Evolutionary conservation across 148 eudicot species (phyloP), one percentile per base, ranked within the genome.

Genomic region (Silene latifolia): DNA sequence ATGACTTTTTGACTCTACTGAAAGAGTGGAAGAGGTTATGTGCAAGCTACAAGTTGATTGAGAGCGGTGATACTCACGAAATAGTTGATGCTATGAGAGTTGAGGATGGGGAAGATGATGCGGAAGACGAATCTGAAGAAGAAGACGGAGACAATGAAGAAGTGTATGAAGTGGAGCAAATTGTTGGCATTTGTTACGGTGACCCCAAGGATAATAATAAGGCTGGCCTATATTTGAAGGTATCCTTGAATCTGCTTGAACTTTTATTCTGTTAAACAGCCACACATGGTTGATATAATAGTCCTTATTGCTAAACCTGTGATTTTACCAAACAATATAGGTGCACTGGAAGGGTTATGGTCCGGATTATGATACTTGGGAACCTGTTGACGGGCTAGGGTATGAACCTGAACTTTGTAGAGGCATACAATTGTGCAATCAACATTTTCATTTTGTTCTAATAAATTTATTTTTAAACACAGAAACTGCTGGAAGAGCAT

Each of bases 281-380:
- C 19, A 39, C 44, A 39, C 44, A 6, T 57, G 65, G 17, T 7
- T n/a, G 14, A 9, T 72, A 20, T 29, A 58, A 53, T 35, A 19
- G 13, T 11, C 14, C 72, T 11, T 65, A 32, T 65, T 21, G 21
- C 72, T 75, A 4, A 35, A 14, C 19, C 32, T 25, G 0, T n/a
- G 13, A 25, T 58, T 25, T 15, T 29, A 20, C 39, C 10, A 17
- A 39, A 32, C 4, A 25, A 13, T 76, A 13, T 66, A 94, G 98
- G 87, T 95, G 0, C 84, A 86, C 0, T 95, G 97, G 99, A 90
- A 86, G 82, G 89, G 89, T 21, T 95, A 92, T 80, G 99, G 92
- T 0, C 74, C 86, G 0, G 82, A 77, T 42, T 81, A 89, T 1
- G 97, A 95, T 72, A 79, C 92, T 0, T 95, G 96, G 99, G 99